A percentile compares a stretch with the other conserved stretches of the same genome.
Evolutionary conservation across 148 eudicot species (phyloP).

Genomic region (Chenopodium album): DNA sequence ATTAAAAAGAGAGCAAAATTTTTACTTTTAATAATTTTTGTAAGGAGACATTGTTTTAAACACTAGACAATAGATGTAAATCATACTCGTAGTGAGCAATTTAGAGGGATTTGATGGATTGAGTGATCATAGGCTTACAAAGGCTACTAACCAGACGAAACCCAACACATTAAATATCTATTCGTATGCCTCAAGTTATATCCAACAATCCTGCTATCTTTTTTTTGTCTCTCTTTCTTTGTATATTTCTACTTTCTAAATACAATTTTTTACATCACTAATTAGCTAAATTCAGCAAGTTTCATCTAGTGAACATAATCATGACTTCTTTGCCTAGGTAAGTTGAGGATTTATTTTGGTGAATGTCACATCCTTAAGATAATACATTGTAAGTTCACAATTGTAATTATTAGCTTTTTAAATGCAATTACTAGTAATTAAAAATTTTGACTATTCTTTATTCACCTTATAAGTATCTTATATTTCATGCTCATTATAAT

Average conservation of each 20-base stretch:
- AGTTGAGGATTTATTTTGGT: background rate
- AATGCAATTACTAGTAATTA: background rate
- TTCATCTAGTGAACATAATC: slow-evolving; percentile 9
- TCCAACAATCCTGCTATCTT: background rate
- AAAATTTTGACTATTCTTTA: too few relatives aligned
- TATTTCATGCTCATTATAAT: too few relatives aligned
- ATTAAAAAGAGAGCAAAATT: too few relatives aligned
- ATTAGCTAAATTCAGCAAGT: slow-evolving; percentile 10
- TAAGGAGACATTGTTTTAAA: slow-evolving; percentile 2
- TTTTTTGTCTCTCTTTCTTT: background rate
- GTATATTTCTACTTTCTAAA: background rate
- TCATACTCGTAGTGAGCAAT: background rate
- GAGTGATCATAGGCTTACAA: slow-evolving; percentile 8
- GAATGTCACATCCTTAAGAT: background rate
- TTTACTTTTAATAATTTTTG: background rate
- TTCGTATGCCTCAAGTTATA: slow-evolving; percentile 10
- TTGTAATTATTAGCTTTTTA: too few relatives aligned
- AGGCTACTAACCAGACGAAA: slow-evolving; percentile 14
- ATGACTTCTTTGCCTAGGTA: background rate
- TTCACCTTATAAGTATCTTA: too few relatives aligned
- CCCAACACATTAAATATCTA: background rate
- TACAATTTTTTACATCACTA: background rate
- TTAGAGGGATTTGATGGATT: background rate
- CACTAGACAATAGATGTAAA: background rate
- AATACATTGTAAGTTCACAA: too few relatives aligned